phyloP scores from a whole-genome alignment of 768 basidiomycete species.

The Hebeloma cylindrosporum region DNA sequence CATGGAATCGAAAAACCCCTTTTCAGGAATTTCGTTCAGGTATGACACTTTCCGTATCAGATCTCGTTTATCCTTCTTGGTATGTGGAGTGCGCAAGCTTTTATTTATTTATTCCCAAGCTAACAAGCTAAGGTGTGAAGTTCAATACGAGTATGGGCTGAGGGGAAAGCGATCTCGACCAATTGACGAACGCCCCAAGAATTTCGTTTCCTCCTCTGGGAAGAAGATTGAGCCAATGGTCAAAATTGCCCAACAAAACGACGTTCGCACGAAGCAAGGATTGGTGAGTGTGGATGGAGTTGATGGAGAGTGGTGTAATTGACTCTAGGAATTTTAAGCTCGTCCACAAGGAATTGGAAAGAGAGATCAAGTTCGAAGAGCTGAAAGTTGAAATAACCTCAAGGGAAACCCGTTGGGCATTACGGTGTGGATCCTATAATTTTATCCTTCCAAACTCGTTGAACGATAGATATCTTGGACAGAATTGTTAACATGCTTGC shows the following conservation, averaged over 20 bases:
- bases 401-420: conserved; percentile 75
- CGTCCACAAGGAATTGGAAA: conserved; percentile 77
- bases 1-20: conserved; percentile 31
- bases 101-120: not conserved
- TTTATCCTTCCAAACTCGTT: not conserved
- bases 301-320: not conserved
- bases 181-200: conserved; percentile 48
- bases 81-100: conserved; percentile 27
- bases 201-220: conserved; percentile 57
- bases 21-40: conserved; percentile 44
- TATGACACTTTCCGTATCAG: conserved; percentile 58
- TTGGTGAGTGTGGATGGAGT: conserved; percentile 38
- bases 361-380: conserved; percentile 62
- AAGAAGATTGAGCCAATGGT: conserved; percentile 58
- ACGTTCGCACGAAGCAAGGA: conserved; percentile 53
- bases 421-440: conserved; percentile 49
- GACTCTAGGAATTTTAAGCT: conserved; percentile 37
- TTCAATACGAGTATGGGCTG: conserved; percentile 76
- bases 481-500: conserved; percentile 77
- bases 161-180: conserved; percentile 54
- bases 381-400: conserved; percentile 49
- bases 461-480: conserved; percentile 2
- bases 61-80: conserved; percentile 63
- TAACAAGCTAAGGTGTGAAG: conserved; percentile 61
- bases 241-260: conserved; percentile 52